Base-by-base conservation (phyloP, 2,329 filamentous ascomycete genomes). In the Ophiostoma pallidulum region DNA sequence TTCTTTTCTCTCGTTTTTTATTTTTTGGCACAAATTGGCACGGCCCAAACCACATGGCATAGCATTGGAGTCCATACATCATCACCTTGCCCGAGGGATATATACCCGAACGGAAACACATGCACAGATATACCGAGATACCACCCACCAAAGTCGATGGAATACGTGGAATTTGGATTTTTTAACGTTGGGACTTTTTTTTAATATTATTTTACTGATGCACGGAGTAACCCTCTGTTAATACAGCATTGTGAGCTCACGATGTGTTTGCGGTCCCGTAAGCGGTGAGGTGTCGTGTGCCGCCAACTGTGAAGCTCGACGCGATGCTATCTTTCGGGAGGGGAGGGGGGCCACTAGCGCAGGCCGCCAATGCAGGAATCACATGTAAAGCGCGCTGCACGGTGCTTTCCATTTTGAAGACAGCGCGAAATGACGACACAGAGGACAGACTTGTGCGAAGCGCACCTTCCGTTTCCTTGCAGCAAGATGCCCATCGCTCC, bases 11-110 rank as follows among this genome's bases (percentile, higher is more conserved):
- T 26, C 14, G 2, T 18, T 16, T 35, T 46, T 35, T 36, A 36
- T 28, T 39, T 40, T 46, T 37, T 50, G 29, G 31, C 29, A 33
- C 38, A 48, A 42, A 39, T 47, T 45, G 47, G 47, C 43, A 48
- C 29, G 26, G 18, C 37, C 26, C n/a, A 40, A 29, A 41, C 35
- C n/a, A 31, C 39, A 41, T 32, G 35, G 45, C 45, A 47, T 41
- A 49, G 47, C 47, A 44, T 38, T 48, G 47, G 44, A 37, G 33
- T 40, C 41, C 31, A 31, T 41, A 48, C 41, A 43, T 46, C 8
- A 7, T 41, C n/a, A n/a, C n/a, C n/a, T n/a, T n/a, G n/a, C n/a
- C n/a, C n/a, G n/a, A n/a, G n/a, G n/a, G n/a, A n/a, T n/a, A n/a
- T 33, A 18, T 13, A 37, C 42, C 14, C 14, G 35, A 32, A 38